Conservation (phyloP, 345 rosid genomes). For the Eucalyptus microcorys region DNA sequence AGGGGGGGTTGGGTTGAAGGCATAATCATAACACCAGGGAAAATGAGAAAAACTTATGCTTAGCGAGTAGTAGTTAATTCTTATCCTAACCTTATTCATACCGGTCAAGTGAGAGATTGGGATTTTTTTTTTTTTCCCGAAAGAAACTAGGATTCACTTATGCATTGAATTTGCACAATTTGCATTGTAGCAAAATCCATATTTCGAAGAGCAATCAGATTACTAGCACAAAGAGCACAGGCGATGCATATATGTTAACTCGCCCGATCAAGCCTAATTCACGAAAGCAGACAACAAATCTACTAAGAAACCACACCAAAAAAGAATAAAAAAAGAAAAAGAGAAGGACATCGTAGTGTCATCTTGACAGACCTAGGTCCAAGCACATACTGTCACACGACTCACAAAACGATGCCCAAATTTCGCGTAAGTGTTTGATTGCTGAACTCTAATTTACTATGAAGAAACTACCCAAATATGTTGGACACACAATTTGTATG, state of each 20-base stretch:
- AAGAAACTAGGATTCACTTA: neutral
- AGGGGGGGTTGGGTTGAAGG: neutral
- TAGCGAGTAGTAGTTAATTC: neutral
- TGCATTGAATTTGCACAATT: neutral
- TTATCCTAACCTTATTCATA: neutral
- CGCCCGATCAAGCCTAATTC: neutral
- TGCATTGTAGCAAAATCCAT: neutral
- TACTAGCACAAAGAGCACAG: neutral
- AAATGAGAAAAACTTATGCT: neutral
- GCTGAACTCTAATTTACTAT: neutral
- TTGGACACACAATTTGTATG: neutral
- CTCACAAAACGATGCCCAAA: neutral
- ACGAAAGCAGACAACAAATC: neutral
- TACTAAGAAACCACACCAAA: neutral
- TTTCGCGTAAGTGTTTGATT: neutral
- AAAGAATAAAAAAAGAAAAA: too few species aligned
- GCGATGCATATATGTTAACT: neutral
- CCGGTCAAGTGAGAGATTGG: neutral
- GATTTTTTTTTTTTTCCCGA: too few species aligned
- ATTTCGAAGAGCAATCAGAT: neutral
- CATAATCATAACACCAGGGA: neutral
- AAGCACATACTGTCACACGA: neutral
- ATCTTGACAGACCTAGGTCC: neutral
- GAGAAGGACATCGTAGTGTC: neutral
- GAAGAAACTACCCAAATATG: neutral